Conservation (phyloP, 371 early-diverging fungal species). For the Cokeromyces recurvatus region DNA sequence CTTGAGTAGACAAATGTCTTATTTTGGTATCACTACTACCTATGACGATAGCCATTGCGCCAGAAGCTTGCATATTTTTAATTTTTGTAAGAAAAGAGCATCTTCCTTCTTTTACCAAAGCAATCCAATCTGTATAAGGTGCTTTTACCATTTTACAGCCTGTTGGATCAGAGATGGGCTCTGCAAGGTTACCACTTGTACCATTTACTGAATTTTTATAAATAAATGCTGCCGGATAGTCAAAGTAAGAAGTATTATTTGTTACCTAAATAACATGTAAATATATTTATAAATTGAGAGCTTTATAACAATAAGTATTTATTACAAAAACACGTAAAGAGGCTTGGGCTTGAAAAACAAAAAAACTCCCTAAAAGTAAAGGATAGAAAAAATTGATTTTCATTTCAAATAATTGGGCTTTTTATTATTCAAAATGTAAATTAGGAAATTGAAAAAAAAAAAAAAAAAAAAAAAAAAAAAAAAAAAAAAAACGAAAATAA, state of each 20-base stretch:
- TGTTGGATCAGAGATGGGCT: conserved; percentile 27
- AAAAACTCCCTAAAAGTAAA: conserved; percentile 1
- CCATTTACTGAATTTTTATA: conserved; percentile 57
- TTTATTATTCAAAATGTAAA: too few species aligned
- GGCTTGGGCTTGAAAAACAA: conserved; percentile 1
- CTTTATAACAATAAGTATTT: too few species aligned
- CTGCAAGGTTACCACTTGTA: conserved; percentile 44
- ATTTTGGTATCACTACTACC: too few species aligned
- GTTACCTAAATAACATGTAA: conserved; percentile 42
- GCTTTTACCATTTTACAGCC: conserved; percentile 36
- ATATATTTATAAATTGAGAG: too few species aligned
- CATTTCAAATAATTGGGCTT: too few species aligned
- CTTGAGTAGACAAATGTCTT: too few species aligned
- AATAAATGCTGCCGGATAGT: conserved; percentile 62
- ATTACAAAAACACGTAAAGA: conserved; percentile 27
- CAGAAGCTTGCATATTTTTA: conserved; percentile 81
- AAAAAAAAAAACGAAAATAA: not conserved
- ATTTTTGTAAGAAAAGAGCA: conserved; percentile 88
- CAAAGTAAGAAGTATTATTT: conserved; percentile 51
- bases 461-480: conserved; percentile 8
- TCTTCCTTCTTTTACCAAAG: conserved; percentile 77
- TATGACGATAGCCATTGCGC: conserved; percentile 85
- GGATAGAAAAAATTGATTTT: conserved; percentile 7
- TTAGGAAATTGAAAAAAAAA: conserved; percentile 8
- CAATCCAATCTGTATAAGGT: conserved; percentile 62